Evolutionary conservation across 345 rosid genomes (phyloP).

Genomic region (Garcia nutans): DNA sequence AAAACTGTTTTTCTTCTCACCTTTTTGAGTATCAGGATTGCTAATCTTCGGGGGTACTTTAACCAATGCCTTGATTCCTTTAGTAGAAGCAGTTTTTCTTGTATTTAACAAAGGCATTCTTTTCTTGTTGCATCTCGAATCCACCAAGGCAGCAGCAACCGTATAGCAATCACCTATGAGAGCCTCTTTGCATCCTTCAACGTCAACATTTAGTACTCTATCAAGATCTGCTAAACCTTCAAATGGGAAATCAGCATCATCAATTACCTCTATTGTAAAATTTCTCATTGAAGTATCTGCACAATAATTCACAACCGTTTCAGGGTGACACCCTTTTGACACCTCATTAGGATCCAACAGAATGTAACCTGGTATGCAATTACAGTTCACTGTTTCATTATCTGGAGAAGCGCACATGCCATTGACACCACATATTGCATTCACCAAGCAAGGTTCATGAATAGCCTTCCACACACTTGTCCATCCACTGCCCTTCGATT

Average conservation of each 20-base stretch:
- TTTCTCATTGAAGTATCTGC: conserved; percentile 16
- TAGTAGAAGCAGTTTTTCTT: conserved; percentile 25
- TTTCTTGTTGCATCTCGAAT: conserved; percentile 24
- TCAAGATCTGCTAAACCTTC: conserved; percentile 27
- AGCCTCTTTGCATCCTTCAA: conserved; percentile 32
- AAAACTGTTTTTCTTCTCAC: conserved; percentile 1
- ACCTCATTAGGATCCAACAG: conserved; percentile 22
- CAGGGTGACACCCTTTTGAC: conserved; percentile 30
- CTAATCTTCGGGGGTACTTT: conserved; percentile 31
- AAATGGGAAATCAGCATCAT: conserved; percentile 26
- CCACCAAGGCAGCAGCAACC: conserved; percentile 25
- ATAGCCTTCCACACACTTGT: conserved; percentile 20
- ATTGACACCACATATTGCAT: conserved; percentile 30
- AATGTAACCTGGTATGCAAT: conserved; percentile 29
- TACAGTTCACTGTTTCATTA: conserved; percentile 21
- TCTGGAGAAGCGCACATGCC: conserved; percentile 27
- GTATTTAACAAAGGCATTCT: conserved; percentile 31
- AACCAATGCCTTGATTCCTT: conserved; percentile 26
- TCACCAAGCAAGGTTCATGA: conserved; percentile 21
- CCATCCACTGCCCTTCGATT: conserved; percentile 23
- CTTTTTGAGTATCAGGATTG: conserved; percentile 6
- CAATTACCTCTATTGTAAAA: conserved; percentile 22
- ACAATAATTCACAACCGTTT: conserved; percentile 28
- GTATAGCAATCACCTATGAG: conserved; percentile 32
- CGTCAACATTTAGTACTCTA: conserved; percentile 17